These are phyloP conservation scores for Gorgonomyces haynaldii DNA, from an alignment of 192 early-diverging fungal species.

Conservation along the genomic window DNA sequence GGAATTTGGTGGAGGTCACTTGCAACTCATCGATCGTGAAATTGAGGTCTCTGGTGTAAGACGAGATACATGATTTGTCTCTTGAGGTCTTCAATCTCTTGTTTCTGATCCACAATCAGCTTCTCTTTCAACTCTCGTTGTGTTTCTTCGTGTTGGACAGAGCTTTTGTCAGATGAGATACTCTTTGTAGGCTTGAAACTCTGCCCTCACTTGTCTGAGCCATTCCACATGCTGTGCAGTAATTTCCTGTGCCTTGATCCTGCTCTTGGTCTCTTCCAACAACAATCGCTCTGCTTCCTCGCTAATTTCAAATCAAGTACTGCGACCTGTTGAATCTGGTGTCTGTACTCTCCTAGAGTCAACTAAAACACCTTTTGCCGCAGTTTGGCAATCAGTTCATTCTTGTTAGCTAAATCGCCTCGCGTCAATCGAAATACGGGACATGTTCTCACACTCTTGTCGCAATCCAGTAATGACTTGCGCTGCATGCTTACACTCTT, in stretches of 20 bases:
- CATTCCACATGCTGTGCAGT: constrained; percentile 2
- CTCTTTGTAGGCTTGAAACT: constrained; percentile 15
- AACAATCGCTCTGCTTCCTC: constrained; percentile 33
- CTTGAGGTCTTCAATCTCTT: constrained; percentile 14
- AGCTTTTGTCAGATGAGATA: constrained; percentile 6
- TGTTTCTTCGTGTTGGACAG: background rate
- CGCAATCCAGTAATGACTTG: too few relatives aligned
- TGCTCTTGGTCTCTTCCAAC: constrained; percentile 22
- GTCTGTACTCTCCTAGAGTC: too few relatives aligned
- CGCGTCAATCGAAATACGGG: too few relatives aligned
- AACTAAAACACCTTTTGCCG: too few relatives aligned
- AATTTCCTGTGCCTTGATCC: constrained; percentile 19
- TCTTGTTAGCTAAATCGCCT: background rate
- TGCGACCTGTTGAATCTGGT: constrained; percentile 1
- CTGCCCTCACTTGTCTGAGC: constrained; percentile 10
- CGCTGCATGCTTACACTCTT: too few relatives aligned
- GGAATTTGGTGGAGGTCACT: constrained; percentile 26
- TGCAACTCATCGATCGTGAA: constrained; percentile 38
- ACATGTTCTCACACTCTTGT: too few relatives aligned
- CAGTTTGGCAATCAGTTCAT: background rate
- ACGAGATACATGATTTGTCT: constrained; percentile 15
- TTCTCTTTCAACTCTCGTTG: constrained; percentile 14
- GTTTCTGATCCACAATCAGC: constrained; percentile 23
- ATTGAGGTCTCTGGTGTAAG: constrained; percentile 21
- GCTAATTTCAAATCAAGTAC: constrained; percentile 10